Base-by-base conservation (phyloP, 2,329 filamentous ascomycete genomes). In the Colletotrichum siamense region DNA sequence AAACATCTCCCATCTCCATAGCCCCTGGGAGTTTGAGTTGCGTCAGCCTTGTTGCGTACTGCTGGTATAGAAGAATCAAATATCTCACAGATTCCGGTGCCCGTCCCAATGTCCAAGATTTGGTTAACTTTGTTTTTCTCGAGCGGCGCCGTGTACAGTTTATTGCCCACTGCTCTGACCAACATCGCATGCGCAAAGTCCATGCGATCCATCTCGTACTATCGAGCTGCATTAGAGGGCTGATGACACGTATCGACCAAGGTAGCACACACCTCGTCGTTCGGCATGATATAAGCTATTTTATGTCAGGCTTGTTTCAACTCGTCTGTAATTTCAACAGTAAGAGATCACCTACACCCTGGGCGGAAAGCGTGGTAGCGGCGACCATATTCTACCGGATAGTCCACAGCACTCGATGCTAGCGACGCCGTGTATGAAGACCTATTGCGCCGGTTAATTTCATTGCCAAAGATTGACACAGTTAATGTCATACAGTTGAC, bases 31-130 rank as follows among this genome's bases (percentile, higher is more conserved):
- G n/a, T n/a, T n/a, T n/a, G n/a, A n/a, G n/a, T n/a, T n/a, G n/a
- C n/a, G n/a, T n/a, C n/a, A n/a, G n/a, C n/a, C n/a, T n/a, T n/a
- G n/a, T n/a, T n/a, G n/a, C n/a, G n/a, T n/a, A n/a, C n/a, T n/a
- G n/a, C n/a, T n/a, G n/a, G n/a, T n/a, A n/a, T n/a, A n/a, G n/a
- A n/a, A n/a, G n/a, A n/a, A n/a, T n/a, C n/a, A n/a, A n/a, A n/a
- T n/a, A n/a, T n/a, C n/a, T n/a, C n/a, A n/a, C 64, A 67, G 12
- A 55, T 67, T 8, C 64, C 92, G 1, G 91, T 92, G 18, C 92
- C 92, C 9, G 90, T 92, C 61, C 91, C 90, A 10, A 92, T 84
- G 79, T 92, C 91, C 16, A 92, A 84, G 22, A 92, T 88, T n/a
- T 85, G 85, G 1, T 63, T 22, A 1, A 64, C 7, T 67, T 70